These are phyloP conservation scores for Starmerella powellii DNA, from an alignment of 805 yeast genomes.

Conservation along the genomic window DNA sequence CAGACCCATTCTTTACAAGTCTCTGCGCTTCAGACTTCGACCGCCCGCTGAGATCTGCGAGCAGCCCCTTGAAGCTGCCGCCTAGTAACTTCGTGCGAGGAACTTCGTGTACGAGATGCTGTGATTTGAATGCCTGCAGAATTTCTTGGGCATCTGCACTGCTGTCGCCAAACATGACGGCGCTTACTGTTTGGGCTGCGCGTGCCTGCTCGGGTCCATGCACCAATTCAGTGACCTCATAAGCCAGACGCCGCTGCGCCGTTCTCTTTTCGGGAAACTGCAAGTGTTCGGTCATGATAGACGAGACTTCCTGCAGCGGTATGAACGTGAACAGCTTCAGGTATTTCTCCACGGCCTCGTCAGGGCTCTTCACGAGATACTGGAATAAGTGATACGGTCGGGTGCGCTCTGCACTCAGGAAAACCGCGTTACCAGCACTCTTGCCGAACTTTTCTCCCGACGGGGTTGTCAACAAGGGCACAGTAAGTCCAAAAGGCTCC, in stretches of 20 bases:
- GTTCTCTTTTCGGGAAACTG: slow-evolving; percentile 48
- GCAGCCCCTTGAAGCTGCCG: slow-evolving; percentile 39
- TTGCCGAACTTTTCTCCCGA: slow-evolving; percentile 92
- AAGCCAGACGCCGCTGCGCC: slow-evolving; percentile 70
- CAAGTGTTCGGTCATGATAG: slow-evolving; percentile 41
- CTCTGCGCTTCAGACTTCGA: slow-evolving; percentile 45
- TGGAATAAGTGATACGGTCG: slow-evolving; percentile 76
- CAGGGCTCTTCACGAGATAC: slow-evolving; percentile 60
- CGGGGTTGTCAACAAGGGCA: slow-evolving; percentile 76
- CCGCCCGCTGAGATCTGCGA: slow-evolving; percentile 36
- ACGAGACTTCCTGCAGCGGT: slow-evolving; percentile 48
- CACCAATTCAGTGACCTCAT: slow-evolving; percentile 73
- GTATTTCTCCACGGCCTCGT: slow-evolving; percentile 51
- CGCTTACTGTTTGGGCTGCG: slow-evolving; percentile 54
- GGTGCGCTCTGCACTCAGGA: slow-evolving; percentile 64
- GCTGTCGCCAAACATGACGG: slow-evolving; percentile 53
- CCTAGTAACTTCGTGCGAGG: slow-evolving; percentile 30
- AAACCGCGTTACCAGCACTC: slow-evolving; percentile 92
- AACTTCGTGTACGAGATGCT: slow-evolving; percentile 40
- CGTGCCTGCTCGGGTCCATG: slow-evolving; percentile 73
- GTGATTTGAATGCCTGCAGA: slow-evolving; percentile 43
- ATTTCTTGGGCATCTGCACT: slow-evolving; percentile 35
- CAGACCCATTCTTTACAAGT: slow-evolving; percentile 55
- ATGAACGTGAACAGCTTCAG: slow-evolving; percentile 69
- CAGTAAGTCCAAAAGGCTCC: slow-evolving; percentile 64